A percentile compares a stretch with the other conserved stretches of the same genome.
Evolutionary conservation across 2,329 filamentous ascomycete species (phyloP).

Genomic region (Ilyonectria sp.): DNA sequence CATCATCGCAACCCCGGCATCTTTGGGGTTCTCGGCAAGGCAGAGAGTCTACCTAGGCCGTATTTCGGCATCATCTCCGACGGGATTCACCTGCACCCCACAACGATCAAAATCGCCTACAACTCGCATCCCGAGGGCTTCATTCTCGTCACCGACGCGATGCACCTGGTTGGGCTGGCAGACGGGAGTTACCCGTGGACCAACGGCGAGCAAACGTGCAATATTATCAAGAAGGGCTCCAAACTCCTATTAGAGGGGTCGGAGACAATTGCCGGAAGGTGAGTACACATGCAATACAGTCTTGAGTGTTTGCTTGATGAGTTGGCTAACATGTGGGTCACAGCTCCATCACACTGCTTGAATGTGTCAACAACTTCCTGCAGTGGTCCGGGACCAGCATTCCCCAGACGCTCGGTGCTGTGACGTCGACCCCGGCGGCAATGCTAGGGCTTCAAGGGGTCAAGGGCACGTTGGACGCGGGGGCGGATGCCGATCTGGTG

Average conservation of each 20-base stretch:
- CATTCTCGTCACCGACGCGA: conserved; percentile 92
- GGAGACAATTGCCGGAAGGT: conserved; percentile 83
- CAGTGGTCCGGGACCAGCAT: conserved; percentile 80
- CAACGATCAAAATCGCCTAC: conserved; percentile 90
- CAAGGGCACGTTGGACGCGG: conserved; percentile 77
- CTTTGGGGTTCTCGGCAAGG: conserved; percentile 85
- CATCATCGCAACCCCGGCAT: conserved; percentile 93
- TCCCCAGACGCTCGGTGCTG: conserved; percentile 78
- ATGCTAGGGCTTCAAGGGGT: conserved; percentile 79
- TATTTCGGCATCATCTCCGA: conserved; percentile 94
- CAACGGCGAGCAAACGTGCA: conserved; percentile 74
- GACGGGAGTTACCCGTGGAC: conserved; percentile 91
- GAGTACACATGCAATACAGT: conserved; percentile 50
- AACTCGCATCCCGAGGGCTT: conserved; percentile 88
- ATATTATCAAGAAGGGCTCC: conserved; percentile 79
- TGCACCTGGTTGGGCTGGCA: conserved; percentile 87
- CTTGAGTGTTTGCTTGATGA: neutral
- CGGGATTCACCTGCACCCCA: conserved; percentile 91
- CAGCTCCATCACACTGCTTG: conserved; percentile 80
- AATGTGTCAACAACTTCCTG: conserved; percentile 87
- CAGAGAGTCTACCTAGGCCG: conserved; percentile 72
- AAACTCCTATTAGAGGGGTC: conserved; percentile 84
- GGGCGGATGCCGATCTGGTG: conserved; percentile 78
- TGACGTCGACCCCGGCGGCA: conserved; percentile 82
- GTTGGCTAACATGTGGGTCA: conserved; percentile 9